These are phyloP conservation scores for Pythium biforme DNA, from an alignment of 352 stramenopile species.

Conservation along the genomic window DNA sequence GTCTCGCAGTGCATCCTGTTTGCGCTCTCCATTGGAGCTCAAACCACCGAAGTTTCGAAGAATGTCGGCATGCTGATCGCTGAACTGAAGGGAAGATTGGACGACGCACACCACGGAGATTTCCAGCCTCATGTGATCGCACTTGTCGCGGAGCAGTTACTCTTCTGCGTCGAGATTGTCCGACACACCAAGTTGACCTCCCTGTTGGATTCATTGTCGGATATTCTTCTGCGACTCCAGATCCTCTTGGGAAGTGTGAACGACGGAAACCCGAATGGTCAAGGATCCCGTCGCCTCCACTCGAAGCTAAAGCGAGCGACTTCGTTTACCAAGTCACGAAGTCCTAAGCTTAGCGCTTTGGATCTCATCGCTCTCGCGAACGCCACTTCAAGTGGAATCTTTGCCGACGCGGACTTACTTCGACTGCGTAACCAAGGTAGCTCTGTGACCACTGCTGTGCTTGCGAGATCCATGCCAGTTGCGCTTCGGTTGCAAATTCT, in stretches of 20 bases:
- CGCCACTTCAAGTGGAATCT: background rate
- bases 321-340: background rate
- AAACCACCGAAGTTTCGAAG: background rate
- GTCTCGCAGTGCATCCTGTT: conserved; percentile 22
- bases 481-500: conserved; percentile 14
- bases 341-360: conserved; percentile 8
- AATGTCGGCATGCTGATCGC: conserved; percentile 1
- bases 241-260: background rate
- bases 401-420: background rate
- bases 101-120: background rate
- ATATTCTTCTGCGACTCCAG: conserved; percentile 9
- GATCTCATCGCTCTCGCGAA: conserved; percentile 1
- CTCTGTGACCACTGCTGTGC: background rate
- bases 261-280: background rate
- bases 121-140: background rate
- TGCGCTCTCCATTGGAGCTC: background rate
- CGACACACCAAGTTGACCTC: background rate
- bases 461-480: conserved; percentile 1
- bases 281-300: conserved; percentile 1
- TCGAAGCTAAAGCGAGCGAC: conserved; percentile 7
- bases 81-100: conserved; percentile 6
- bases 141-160: conserved; percentile 17
- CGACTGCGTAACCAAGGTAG: conserved; percentile 3
- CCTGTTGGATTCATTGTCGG: background rate
- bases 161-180: conserved; percentile 4